Base-by-base conservation (phyloP, 2,329 filamentous ascomycete genomes). In the Penicillium sp. region DNA sequence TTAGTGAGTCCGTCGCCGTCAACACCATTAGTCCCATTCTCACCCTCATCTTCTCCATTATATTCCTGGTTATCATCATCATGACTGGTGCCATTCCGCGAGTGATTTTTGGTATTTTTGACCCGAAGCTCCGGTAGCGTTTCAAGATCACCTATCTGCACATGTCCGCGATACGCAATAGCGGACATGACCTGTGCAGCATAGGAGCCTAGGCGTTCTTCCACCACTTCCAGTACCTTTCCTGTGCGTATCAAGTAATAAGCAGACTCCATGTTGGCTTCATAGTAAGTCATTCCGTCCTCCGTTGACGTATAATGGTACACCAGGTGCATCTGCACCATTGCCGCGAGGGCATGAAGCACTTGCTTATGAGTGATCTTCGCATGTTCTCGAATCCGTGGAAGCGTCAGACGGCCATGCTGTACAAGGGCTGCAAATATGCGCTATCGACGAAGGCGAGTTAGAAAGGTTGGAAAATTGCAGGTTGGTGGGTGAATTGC, bases 291-390 rank as follows among this genome's bases (percentile, higher is more conserved):
- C 50, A 80, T 71, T 47, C 81, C 81, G 45, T 83, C 81, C 56
- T 87, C 83, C 56, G 79, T 69, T 59, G 86, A 81, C 62, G 85
- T 83, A 62, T 85, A 82, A 72, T 92, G 88, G 71, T 86, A 90
- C 61, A 95, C 79, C 49, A 97, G 83, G 67, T 92, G 91, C 69
- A 96, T 89, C 70, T 97, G 93, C 43, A 96, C 83, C 61, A 97
- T 85, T 30, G 94, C 87, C 53, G 86, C 86, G 52, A 99, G 81
- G 20, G 89, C 91, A 74, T 92, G 86, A 65, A 87, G 89, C 62
- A 96, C 78, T 68, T 95, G 87, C 53, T 85, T 84, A n/a, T 83
- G 80, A 55, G 83, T 84, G 51, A 97, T 82, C 50, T 85, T 83
- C 20, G 90, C 91, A 68, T 89, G 81, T 52, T 87, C 85, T 43